phyloP scores from a whole-genome alignment of 2,329 filamentous ascomycete genomes.

The Laburnicola sp. region DNA sequence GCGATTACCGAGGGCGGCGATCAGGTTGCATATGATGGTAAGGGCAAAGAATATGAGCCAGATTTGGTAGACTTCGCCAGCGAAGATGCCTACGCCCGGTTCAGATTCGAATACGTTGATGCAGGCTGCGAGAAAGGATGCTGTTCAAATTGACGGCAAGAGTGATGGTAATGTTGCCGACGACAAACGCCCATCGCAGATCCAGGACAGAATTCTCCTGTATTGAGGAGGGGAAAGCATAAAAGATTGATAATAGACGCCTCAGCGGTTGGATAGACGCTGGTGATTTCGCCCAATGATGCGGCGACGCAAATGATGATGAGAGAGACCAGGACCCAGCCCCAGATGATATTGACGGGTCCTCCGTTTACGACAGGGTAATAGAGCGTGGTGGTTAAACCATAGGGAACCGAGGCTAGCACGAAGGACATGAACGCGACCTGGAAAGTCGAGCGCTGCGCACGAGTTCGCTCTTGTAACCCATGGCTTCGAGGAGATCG shows the following conservation, averaged over 20 bases:
- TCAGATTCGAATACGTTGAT: slow-evolving; percentile 58
- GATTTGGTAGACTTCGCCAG: slow-evolving; percentile 50
- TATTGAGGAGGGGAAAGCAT: slow-evolving; percentile 67
- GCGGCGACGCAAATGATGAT: slow-evolving; percentile 70
- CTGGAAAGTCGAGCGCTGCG: slow-evolving; percentile 69
- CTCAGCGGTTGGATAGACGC: slow-evolving; percentile 74
- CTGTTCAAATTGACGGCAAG: slow-evolving; percentile 79
- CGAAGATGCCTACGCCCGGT: slow-evolving; percentile 52
- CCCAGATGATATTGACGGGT: slow-evolving; percentile 72
- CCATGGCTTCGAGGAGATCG: slow-evolving; percentile 64
- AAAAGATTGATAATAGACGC: slow-evolving; percentile 78
- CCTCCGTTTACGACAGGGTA: slow-evolving; percentile 70
- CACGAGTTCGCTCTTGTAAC: slow-evolving; percentile 67
- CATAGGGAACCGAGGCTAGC: slow-evolving; percentile 73
- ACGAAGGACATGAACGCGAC: slow-evolving; percentile 78
- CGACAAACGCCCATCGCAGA: slow-evolving; percentile 75
- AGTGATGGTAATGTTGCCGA: slow-evolving; percentile 81
- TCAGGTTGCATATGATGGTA: slow-evolving; percentile 54
- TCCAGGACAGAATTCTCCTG: slow-evolving; percentile 68
- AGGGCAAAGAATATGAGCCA: slow-evolving; percentile 56
- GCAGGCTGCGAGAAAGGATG: slow-evolving; percentile 58
- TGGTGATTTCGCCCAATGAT: slow-evolving; percentile 74
- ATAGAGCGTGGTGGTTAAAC: slow-evolving; percentile 69
- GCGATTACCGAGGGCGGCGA: slow-evolving; percentile 57
- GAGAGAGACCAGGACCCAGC: slow-evolving; percentile 68